A percentile compares a stretch with the other conserved stretches of the same genome.
Conservation (phyloP, 179 eudicot species). For the Actinidia arguta region DNA sequence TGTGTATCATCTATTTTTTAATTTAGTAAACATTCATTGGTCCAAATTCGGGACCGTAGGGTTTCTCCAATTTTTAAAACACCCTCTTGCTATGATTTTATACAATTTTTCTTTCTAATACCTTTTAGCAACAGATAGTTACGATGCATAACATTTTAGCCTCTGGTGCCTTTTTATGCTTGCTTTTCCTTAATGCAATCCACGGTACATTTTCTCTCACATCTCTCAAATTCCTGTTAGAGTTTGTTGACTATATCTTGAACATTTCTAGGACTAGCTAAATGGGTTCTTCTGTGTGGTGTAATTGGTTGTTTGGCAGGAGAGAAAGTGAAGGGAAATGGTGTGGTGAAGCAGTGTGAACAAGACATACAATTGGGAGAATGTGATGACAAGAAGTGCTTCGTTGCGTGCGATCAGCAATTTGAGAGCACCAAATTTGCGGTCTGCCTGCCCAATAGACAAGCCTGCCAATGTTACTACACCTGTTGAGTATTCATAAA, state of each 20-base stretch:
- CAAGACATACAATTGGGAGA: neutral
- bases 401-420: neutral
- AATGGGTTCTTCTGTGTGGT: neutral
- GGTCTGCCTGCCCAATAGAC: neutral
- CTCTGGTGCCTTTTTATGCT: neutral
- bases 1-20: too few relatives aligned
- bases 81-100: neutral
- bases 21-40: too few relatives aligned
- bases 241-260: neutral
- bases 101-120: neutral
- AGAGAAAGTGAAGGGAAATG: neutral
- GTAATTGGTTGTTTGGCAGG: conserved; percentile 1
- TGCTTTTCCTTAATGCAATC: conserved; percentile 1
- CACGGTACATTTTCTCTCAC: neutral
- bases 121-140: neutral
- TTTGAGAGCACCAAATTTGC: neutral
- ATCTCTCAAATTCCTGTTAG: neutral
- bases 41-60: too few relatives aligned
- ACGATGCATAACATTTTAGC: neutral
- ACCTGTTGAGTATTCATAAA: conserved; percentile 13
- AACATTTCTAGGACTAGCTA: too few relatives aligned
- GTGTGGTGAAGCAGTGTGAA: neutral
- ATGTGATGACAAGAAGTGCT: conserved; percentile 13
- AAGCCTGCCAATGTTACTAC: conserved; percentile 14
- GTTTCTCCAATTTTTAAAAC: too few relatives aligned